A percentile compares a stretch with the other conserved stretches of the same genome.
Evolutionary conservation across 2,329 filamentous ascomycete genomes (phyloP).

Genomic region (Sordariomycetes sp.): DNA sequence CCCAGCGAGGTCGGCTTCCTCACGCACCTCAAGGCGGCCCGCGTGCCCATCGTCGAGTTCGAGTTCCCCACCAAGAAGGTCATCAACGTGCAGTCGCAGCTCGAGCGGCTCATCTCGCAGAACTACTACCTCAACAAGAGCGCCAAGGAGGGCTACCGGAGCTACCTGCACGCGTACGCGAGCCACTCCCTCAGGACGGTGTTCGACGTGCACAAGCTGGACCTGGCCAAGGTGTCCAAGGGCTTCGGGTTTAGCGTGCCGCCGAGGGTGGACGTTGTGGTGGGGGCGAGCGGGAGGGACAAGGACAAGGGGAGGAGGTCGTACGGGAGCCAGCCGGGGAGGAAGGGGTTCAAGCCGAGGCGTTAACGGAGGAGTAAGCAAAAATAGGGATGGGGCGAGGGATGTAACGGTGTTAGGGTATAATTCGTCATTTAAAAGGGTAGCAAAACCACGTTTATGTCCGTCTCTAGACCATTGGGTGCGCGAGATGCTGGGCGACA

Average conservation of each 20-base stretch:
- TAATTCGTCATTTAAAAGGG: too few relatives aligned
- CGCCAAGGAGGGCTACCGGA: conserved; percentile 68
- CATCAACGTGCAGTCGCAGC: conserved; percentile 77
- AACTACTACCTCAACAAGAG: conserved; percentile 97
- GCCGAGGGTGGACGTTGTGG: conserved; percentile 69
- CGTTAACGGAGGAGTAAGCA: background rate
- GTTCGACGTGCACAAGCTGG: conserved; percentile 76
- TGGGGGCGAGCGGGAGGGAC: conserved; percentile 70
- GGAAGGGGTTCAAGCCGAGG: conserved; percentile 20
- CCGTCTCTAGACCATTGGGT: too few relatives aligned
- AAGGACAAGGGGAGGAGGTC: conserved; percentile 56
- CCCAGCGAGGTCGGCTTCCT: conserved; percentile 89
- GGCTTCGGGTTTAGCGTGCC: conserved; percentile 72
- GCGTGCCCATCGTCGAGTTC: conserved; percentile 91
- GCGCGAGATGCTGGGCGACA: too few relatives aligned
- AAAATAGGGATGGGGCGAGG: background rate
- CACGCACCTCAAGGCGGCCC: conserved; percentile 78
- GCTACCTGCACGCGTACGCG: conserved; percentile 91
- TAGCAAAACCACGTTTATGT: too few relatives aligned
- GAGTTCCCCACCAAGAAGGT: conserved; percentile 92
- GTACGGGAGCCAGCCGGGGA: conserved; percentile 71
- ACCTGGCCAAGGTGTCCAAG: conserved; percentile 75
- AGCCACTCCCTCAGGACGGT: conserved; percentile 48
- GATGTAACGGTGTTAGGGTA: too few relatives aligned
- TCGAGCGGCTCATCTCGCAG: conserved; percentile 86